Evolutionary conservation across 176 grass and related monocot species (phyloP).

Genomic region (Triticum aestivum): IWGSC_CS_RefSeq_v2.1 NC_057813.1:58242993-58243492

Average conservation of each 20-base stretch:
- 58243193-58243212: constrained; percentile 82
- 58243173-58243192: constrained; percentile 85
- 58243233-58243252: constrained; percentile 53
- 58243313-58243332: constrained; percentile 40
- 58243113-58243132: background rate
- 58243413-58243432: constrained; percentile 84
- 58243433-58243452: constrained; percentile 77
- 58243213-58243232: constrained; percentile 67
- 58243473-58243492: background rate
- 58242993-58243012: constrained; percentile 72
- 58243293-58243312: constrained; percentile 36
- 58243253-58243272: constrained; percentile 64
- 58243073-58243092: constrained; percentile 9
- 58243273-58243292: constrained; percentile 46
- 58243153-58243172: constrained; percentile 46
- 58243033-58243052: constrained; percentile 45
- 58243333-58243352: constrained; percentile 33
- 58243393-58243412: constrained; percentile 39
- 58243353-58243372: constrained; percentile 39
- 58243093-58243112: background rate
- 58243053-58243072: background rate
- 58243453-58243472: constrained; percentile 61
- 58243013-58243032: constrained; percentile 88
- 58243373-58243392: constrained; percentile 39
- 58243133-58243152: background rate